These are phyloP conservation scores for Tribonema minus DNA, from an alignment of 108 stramenopile genomes.

Conservation along the genomic window DNA sequence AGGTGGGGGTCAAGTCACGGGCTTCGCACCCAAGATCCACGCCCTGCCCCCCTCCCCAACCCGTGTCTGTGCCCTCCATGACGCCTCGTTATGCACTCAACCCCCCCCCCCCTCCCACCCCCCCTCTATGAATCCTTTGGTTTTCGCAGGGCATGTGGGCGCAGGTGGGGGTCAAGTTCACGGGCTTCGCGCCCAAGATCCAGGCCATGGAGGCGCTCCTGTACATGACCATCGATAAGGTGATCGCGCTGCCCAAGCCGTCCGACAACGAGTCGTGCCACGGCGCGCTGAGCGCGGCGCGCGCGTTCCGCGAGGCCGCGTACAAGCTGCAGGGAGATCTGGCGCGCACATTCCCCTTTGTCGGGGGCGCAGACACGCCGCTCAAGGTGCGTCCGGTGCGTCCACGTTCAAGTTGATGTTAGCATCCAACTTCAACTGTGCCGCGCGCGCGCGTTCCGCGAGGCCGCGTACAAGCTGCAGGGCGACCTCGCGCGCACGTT, in stretches of 20 bases:
- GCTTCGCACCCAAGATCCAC: constrained; percentile 24
- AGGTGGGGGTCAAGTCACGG: constrained; percentile 26
- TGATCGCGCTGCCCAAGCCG: constrained; percentile 29
- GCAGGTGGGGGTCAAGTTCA: constrained; percentile 23
- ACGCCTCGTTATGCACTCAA: background rate
- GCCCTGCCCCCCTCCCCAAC: no score
- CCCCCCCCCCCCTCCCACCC: background rate
- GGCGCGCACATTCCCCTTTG: constrained; percentile 16
- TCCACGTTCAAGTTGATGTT: no score
- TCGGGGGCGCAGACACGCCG: constrained; percentile 8
- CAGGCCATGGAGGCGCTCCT: constrained; percentile 29
- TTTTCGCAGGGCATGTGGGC: no score
- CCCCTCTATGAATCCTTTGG: background rate
- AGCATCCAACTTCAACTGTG: no score
- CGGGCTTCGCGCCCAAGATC: constrained; percentile 30
- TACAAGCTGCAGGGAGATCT: constrained; percentile 36
- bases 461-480: no score
- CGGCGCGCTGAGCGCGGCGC: constrained; percentile 1
- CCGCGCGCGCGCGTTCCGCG: no score
- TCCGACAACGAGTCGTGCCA: background rate
- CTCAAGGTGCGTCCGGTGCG: no score
- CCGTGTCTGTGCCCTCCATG: no score
- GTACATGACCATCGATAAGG: constrained; percentile 37
- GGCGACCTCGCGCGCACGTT: no score
- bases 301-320: constrained; percentile 8